A percentile compares a stretch with the other conserved stretches of the same genome.
Evolutionary conservation across 1,139 yeast genomes (phyloP).

Genomic region (Taphrina pruni): DNA sequence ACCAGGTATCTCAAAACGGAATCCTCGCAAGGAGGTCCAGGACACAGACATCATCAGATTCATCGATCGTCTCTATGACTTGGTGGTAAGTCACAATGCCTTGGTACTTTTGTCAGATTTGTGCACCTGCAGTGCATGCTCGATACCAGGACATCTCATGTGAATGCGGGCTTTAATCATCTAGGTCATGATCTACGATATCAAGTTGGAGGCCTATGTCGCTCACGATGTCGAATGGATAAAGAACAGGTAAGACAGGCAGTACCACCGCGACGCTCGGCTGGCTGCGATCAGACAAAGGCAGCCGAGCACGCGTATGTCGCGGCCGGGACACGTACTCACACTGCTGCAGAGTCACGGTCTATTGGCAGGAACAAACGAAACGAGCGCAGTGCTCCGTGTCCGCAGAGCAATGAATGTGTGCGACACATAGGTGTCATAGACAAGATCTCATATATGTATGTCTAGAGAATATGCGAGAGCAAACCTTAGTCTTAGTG

Average conservation of each 20-base stretch:
- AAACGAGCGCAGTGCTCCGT: neutral
- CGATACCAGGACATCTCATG: too few relatives aligned
- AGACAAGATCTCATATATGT: too few relatives aligned
- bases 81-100: conserved; percentile 12
- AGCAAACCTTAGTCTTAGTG: too few relatives aligned
- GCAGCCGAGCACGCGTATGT: neutral
- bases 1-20: conserved; percentile 25
- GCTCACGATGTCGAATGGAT: conserved; percentile 33
- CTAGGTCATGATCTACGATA: conserved; percentile 35
- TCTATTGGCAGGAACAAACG: conserved; percentile 2
- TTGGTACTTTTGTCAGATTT: neutral
- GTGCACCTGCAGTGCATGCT: too few relatives aligned
- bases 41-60: conserved; percentile 21
- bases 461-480: too few relatives aligned
- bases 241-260: conserved; percentile 25
- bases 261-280: neutral
- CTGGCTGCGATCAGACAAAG: neutral
- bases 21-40: conserved; percentile 18
- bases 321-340: neutral
- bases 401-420: too few relatives aligned
- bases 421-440: too few relatives aligned
- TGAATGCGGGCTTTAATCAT: neutral
- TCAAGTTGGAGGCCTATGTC: conserved; percentile 6
- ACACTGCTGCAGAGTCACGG: neutral
- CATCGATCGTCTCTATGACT: conserved; percentile 32